Conservation (phyloP, 2,329 filamentous ascomycete species). For the Penicillium frequentans region DNA sequence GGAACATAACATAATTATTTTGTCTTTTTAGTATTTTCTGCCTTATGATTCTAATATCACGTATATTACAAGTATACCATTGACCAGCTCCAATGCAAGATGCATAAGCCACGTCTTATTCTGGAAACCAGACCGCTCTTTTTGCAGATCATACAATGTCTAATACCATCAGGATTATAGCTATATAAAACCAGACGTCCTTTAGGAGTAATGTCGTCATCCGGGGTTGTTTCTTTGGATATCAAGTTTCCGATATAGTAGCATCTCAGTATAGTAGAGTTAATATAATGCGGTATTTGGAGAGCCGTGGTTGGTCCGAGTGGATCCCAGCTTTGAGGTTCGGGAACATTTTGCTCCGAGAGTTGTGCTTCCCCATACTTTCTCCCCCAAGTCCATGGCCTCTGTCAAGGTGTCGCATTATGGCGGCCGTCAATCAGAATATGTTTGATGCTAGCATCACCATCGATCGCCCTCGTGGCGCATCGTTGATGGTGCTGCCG, state of each 20-base stretch:
- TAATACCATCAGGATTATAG: background rate
- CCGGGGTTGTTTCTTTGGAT: too few species aligned
- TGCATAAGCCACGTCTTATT: background rate
- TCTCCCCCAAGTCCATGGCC: slow-evolving; percentile 21
- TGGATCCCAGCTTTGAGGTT: slow-evolving; percentile 10
- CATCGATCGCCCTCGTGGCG: slow-evolving; percentile 28
- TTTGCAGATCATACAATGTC: background rate
- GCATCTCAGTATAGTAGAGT: too few species aligned
- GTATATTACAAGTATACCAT: background rate
- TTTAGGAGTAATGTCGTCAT: too few species aligned
- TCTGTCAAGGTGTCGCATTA: slow-evolving; percentile 34
- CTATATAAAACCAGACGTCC: background rate
- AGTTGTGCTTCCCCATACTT: slow-evolving; percentile 12
- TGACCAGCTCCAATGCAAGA: background rate
- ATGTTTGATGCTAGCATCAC: slow-evolving; percentile 42
- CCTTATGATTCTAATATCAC: background rate
- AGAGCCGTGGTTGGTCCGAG: slow-evolving; percentile 5
- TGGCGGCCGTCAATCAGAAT: slow-evolving; percentile 44
- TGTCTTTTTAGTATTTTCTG: background rate
- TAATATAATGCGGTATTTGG: too few species aligned
- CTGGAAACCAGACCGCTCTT: background rate
- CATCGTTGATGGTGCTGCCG: slow-evolving; percentile 48
- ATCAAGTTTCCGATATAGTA: too few species aligned
- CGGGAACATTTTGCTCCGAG: slow-evolving; percentile 21
- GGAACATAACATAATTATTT: background rate